Evolutionary conservation across 2,329 filamentous ascomycete genomes (phyloP).

Genomic region (Scedosporium apiospermum): DNA sequence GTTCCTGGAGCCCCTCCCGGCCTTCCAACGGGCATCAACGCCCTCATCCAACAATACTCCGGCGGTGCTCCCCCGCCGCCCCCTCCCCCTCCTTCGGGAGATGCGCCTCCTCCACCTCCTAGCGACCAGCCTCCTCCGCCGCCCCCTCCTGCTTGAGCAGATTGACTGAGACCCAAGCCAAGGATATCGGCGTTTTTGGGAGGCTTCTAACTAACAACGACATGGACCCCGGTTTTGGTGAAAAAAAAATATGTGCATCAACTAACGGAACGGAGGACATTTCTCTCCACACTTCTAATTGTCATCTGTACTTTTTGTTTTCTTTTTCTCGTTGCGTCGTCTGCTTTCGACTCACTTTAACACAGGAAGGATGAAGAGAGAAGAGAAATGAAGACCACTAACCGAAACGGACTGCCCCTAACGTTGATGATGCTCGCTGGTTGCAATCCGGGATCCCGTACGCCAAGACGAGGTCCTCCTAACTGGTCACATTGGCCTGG

Average conservation of each 20-base stretch:
- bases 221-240: no score
- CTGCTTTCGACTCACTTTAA: no score
- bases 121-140: slow-evolving; percentile 55
- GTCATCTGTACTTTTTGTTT: no score
- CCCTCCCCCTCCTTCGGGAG: slow-evolving; percentile 49
- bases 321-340: no score
- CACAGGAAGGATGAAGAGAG: no score
- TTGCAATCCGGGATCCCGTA: no score
- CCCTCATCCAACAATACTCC: slow-evolving; percentile 58
- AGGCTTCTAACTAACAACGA: neutral
- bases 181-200: neutral
- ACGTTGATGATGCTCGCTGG: no score
- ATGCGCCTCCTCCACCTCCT: slow-evolving; percentile 44
- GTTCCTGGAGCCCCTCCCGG: slow-evolving; percentile 43
- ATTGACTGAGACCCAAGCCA: neutral
- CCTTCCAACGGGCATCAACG: slow-evolving; percentile 47
- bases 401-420: no score
- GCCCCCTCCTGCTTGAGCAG: slow-evolving; percentile 39
- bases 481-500: no score
- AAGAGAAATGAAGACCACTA: no score
- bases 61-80: slow-evolving; percentile 38
- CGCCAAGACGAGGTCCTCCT: no score
- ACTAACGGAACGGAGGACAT: neutral
- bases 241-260: neutral
- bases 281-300: no score